Evolutionary conservation across 2,329 filamentous ascomycete genomes (phyloP).

Genomic region (Passalora sequoiae): DNA sequence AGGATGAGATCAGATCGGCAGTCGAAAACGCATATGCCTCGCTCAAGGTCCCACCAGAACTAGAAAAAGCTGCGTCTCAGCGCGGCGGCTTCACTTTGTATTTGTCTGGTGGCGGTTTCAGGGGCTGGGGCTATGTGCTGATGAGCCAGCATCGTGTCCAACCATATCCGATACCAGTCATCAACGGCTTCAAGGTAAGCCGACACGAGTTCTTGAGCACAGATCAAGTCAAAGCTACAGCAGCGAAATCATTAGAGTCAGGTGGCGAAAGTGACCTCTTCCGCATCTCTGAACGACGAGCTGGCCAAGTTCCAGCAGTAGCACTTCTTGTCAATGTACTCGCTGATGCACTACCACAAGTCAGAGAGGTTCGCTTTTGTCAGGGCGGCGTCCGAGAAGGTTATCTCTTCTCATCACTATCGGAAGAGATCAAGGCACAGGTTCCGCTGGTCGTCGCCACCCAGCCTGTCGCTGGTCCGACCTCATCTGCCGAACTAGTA

Average conservation of each 20-base stretch:
- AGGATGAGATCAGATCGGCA: constrained; percentile 46
- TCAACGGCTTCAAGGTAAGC: constrained; percentile 69
- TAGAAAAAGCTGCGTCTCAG: constrained; percentile 42
- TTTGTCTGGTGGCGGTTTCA: constrained; percentile 82
- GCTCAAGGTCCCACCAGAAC: constrained; percentile 52
- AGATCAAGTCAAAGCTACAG: constrained; percentile 40
- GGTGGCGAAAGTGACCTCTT: constrained; percentile 45
- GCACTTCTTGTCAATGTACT: constrained; percentile 74
- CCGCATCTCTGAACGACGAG: constrained; percentile 73
- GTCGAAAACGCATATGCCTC: constrained; percentile 41
- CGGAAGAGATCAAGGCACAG: constrained; percentile 53
- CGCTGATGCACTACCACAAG: constrained; percentile 61
- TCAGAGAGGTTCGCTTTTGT: constrained; percentile 74
- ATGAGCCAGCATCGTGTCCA: constrained; percentile 69
- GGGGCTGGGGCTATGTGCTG: constrained; percentile 84
- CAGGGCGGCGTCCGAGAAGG: constrained; percentile 85
- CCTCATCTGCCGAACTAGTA: constrained; percentile 45
- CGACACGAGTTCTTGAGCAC: constrained; percentile 58
- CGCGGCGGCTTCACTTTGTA: constrained; percentile 63
- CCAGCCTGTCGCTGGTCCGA: constrained; percentile 43
- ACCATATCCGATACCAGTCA: constrained; percentile 77
- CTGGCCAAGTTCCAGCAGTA: constrained; percentile 78
- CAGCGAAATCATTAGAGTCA: constrained; percentile 32
- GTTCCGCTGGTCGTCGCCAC: constrained; percentile 64
- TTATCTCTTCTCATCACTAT: constrained; percentile 67